Base-by-base conservation (phyloP, 345 rosid species). In the Camelina neglecta region DNA sequence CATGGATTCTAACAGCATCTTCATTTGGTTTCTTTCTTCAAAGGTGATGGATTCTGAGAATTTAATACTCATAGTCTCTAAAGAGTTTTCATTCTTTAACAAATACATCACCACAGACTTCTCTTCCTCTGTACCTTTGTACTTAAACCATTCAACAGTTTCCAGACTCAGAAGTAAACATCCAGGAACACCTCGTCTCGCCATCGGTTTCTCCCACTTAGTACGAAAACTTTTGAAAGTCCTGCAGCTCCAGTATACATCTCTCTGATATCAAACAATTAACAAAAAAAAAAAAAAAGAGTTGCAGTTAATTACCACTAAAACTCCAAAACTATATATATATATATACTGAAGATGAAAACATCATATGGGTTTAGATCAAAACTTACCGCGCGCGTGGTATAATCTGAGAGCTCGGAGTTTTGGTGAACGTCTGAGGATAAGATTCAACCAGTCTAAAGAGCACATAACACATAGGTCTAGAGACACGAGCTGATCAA, bases 401-500 rank as follows among this genome's bases (percentile, higher is more conserved):
- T 11, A 4, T 12, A 68, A 4, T 18, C 12, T 67, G 20, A 67
- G 71, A 36, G 2, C 21, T 51, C 60, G 12, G 20, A 67, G 71
- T 18, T 67, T 67, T 53, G 60, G 72, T 24, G 36, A 54, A 38
- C 23, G 49, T 4, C 3, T 8, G 49, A 68, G 49, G 2, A 50
- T 13, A 11, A 50, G 11, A 66, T 50, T 50, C 47, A 50, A 48
- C 71, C 71, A 66, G 29, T 26, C 59, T 33, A 48, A 31, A 33
- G 59, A 66, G 45, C 71, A 66, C 12, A 4, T 16, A 49, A n/a
- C 23, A 65, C 41, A 65, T 4, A 66, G 45, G 6, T 66, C 59
- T 35, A 66, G 45, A 33, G 29, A 66, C 71, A 66, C 56, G n/a
- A 65, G 69, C 69, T 48, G 69, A 24, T 29, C 13, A 13, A 47